Base-by-base conservation (phyloP, 2,329 filamentous ascomycete genomes). In the Aspergillus ochraceus region DNA sequence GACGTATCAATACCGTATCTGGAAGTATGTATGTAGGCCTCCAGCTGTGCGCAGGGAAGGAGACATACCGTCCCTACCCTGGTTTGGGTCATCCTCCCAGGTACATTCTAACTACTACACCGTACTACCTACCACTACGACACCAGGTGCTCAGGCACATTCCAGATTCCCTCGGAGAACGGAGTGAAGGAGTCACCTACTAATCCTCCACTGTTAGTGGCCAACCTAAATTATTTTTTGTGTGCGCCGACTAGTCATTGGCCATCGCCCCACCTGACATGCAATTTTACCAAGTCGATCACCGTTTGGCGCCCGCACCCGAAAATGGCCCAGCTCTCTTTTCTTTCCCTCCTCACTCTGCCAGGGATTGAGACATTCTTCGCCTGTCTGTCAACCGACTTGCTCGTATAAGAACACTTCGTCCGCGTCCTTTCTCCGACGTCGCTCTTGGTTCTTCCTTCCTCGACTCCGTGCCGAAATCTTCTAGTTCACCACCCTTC, bases 221-320 rank as follows among this genome's bases (percentile, higher is more conserved):
- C 49, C 49, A 47, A 45, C 49, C 49, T 52, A 47, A 53, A 53
- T 49, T 58, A n/a, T 58, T 55, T 58, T 58, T 56, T 54, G 29
- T 55, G 49, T 51, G 24, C 52, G 54, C 59, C 56, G 59, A 57
- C 50, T 52, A 60, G 55, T 62, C 57, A 62, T 59, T 61, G 30
- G 20, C 26, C 17, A 52, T 39, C 9, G 19, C 52, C 52, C 60
- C 60, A 62, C 62, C 46, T 45, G 39, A 45, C 24, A 61, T 57
- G 57, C 54, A 52, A 51, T 49, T 58, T 60, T 57, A 42, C 55
- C 52, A 46, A 54, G 46, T 53, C 51, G 52, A 60, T 63, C 58
- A 60, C 56, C 53, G 54, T 59, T 62, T 53, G 47, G 47, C 42
- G 30, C 14, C 26, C 45, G 29, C 20, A 49, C 52, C 52, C 49